Evolutionary conservation across 2,329 filamentous ascomycete species (phyloP).

Genomic region (Colletotrichum liriopes): DNA sequence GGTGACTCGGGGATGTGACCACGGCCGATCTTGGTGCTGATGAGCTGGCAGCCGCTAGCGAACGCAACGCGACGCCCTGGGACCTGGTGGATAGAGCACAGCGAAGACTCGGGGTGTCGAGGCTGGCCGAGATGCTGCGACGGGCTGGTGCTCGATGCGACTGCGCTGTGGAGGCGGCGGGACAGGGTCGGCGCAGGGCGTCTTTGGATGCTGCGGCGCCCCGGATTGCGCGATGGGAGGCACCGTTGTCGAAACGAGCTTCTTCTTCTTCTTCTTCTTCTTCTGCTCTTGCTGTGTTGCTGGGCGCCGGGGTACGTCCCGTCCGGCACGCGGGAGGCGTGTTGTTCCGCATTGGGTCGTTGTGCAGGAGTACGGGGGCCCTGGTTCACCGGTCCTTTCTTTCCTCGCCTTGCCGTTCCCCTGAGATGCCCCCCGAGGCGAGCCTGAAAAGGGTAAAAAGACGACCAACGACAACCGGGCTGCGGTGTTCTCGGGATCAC

Average conservation of each 20-base stretch:
- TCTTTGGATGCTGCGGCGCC: neutral
- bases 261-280: neutral
- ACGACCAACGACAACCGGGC: slow-evolving; percentile 23
- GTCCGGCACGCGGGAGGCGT: neutral
- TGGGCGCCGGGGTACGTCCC: no score
- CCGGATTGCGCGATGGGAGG: no score
- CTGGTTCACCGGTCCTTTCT: neutral
- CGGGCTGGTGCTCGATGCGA: neutral
- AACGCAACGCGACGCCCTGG: neutral
- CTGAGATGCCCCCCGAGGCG: neutral
- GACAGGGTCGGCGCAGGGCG: neutral
- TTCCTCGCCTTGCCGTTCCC: neutral
- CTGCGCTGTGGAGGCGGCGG: neutral
- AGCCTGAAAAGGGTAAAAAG: neutral
- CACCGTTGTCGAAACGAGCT: neutral
- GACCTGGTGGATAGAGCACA: no score
- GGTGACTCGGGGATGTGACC: slow-evolving; percentile 1
- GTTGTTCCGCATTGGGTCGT: neutral
- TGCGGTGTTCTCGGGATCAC: slow-evolving; percentile 30
- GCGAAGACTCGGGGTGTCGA: neutral
- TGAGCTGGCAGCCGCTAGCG: slow-evolving; percentile 10
- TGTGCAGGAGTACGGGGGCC: neutral
- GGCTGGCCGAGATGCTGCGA: neutral
- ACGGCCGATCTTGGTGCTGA: slow-evolving; percentile 14
- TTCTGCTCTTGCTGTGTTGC: no score